A percentile compares a stretch with the other conserved stretches of the same genome.
These are phyloP conservation scores for Curvularia eragrostidis DNA, from an alignment of 2,329 filamentous ascomycete species.

Conservation along the genomic window DNA sequence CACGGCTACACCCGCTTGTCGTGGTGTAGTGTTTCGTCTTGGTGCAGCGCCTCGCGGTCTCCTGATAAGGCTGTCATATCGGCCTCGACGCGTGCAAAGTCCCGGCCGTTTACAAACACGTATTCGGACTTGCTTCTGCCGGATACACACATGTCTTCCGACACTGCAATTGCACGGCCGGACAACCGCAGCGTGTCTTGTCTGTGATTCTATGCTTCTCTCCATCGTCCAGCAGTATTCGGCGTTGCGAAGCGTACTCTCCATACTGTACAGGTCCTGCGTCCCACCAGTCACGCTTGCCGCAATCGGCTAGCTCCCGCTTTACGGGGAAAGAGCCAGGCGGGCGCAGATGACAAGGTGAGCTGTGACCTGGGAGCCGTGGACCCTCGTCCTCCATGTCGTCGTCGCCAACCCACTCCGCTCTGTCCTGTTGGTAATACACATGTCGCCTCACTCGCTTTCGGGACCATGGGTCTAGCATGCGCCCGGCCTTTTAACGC, in stretches of 20 bases:
- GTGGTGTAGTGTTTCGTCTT: too few species aligned
- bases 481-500: slow-evolving; percentile 26
- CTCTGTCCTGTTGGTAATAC: slow-evolving; percentile 3
- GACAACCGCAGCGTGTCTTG: background rate
- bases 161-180: background rate
- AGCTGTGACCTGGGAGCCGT: slow-evolving; percentile 12
- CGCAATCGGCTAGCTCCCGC: slow-evolving; percentile 23
- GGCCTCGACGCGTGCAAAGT: background rate
- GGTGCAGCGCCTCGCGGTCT: background rate
- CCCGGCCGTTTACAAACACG: background rate
- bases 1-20: background rate
- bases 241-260: background rate
- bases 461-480: slow-evolving; percentile 33
- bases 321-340: slow-evolving; percentile 23
- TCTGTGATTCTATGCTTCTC: background rate
- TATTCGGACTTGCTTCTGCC: background rate
- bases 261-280: background rate
- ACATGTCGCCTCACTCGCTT: slow-evolving; percentile 19
- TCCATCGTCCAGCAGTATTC: background rate
- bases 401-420: slow-evolving; percentile 7
- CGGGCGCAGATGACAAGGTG: slow-evolving; percentile 24
- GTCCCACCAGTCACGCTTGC: slow-evolving; percentile 11
- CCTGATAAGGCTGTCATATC: background rate
- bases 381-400: slow-evolving; percentile 17
- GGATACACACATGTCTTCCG: background rate